A percentile compares a stretch with the other conserved stretches of the same genome.
These are phyloP conservation scores for Chrysanthemum seticuspe DNA, from an alignment of 129 eudicot genomes.

Conservation along the genomic window DNA sequence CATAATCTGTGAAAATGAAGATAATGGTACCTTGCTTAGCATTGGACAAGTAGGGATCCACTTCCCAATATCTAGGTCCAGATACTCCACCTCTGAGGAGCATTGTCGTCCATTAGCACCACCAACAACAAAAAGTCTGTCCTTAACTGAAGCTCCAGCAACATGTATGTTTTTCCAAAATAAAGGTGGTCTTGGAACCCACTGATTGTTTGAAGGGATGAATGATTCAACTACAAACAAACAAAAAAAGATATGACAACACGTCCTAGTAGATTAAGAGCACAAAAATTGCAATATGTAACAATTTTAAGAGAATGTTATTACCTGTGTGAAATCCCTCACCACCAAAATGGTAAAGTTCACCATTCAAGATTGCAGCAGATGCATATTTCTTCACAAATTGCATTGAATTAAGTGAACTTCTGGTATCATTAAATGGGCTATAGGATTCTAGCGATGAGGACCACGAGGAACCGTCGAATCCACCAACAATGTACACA, in stretches of 20 bases:
- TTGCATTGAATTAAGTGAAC: conserved; percentile 53
- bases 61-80: conserved; percentile 46
- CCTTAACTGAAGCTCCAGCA: conserved; percentile 54
- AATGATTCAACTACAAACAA: conserved; percentile 66
- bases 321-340: conserved; percentile 58
- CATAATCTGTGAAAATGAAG: conserved; percentile 7
- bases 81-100: conserved; percentile 67
- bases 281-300: background rate
- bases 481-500: conserved; percentile 63
- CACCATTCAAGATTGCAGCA: conserved; percentile 49
- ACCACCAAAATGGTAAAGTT: conserved; percentile 66
- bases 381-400: conserved; percentile 46
- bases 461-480: conserved; percentile 65
- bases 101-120: conserved; percentile 53
- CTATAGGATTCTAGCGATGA: conserved; percentile 43
- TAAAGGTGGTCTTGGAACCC: conserved; percentile 54
- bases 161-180: conserved; percentile 46
- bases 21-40: conserved; percentile 55
- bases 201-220: conserved; percentile 38
- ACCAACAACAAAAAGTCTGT: conserved; percentile 63
- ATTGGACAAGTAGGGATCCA: conserved; percentile 61
- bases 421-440: conserved; percentile 38
- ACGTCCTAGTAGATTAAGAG: background rate
- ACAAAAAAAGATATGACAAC: background rate
- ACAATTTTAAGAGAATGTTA: conserved; percentile 22